phyloP scores from a whole-genome alignment of 164 flowering plant species.

The Nymphaea colorata region DNA sequence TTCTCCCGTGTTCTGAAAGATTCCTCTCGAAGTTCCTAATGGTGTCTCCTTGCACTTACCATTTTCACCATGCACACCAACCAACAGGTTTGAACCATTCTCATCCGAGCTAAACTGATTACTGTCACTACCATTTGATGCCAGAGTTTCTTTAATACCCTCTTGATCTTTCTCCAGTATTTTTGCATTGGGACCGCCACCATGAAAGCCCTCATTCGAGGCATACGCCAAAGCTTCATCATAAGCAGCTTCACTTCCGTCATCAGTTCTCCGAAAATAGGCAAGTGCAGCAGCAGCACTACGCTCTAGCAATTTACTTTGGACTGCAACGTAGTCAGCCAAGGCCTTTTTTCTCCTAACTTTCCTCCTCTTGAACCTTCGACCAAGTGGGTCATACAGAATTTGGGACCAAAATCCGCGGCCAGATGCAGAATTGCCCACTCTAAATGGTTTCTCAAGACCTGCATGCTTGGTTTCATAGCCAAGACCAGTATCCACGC shows the following conservation, averaged over 20 bases:
- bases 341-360: constrained; percentile 29
- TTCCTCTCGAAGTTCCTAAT: background rate
- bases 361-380: constrained; percentile 43
- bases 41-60: background rate
- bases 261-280: constrained; percentile 38
- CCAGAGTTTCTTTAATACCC: constrained; percentile 7
- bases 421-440: constrained; percentile 22
- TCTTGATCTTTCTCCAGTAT: constrained; percentile 10
- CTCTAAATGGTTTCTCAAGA: constrained; percentile 68
- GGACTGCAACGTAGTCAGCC: constrained; percentile 25
- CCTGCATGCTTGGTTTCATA: constrained; percentile 67
- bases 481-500: constrained; percentile 67
- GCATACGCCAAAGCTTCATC: background rate
- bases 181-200: constrained; percentile 13
- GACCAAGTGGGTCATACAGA: constrained; percentile 30
- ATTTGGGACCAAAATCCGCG: constrained; percentile 42
- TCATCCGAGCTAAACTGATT: background rate
- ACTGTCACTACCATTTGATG: constrained; percentile 7
- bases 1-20: background rate
- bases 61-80: background rate
- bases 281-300: constrained; percentile 60
- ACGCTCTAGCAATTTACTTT: constrained; percentile 61
- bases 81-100: background rate
- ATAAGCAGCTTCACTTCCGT: constrained; percentile 6
- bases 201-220: background rate